Conservation (phyloP, 2,329 filamentous ascomycete genomes). For the Mycosphaerelloides madeirae region DNA sequence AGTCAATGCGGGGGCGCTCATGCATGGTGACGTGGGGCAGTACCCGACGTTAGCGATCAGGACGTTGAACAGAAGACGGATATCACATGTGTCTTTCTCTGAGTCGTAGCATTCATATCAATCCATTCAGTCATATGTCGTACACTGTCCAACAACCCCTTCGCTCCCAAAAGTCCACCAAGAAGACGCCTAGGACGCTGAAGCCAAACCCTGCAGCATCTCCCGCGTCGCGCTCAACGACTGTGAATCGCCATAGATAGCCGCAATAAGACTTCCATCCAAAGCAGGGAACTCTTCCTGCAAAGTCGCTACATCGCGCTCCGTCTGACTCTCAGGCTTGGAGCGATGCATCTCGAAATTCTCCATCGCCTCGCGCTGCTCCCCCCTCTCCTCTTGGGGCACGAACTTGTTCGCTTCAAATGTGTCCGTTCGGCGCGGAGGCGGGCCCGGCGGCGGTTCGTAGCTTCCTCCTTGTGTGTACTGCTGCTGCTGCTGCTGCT, state of each 20-base stretch:
- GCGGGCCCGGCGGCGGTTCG: conserved; percentile 13
- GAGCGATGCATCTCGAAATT: conserved; percentile 42
- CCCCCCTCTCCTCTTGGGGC: conserved; percentile 35
- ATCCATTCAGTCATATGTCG: not conserved
- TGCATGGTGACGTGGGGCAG: no score
- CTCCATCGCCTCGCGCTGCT: conserved; percentile 38
- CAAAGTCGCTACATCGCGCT: conserved; percentile 39
- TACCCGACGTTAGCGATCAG: no score
- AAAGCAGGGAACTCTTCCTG: conserved; percentile 42
- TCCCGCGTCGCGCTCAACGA: conserved; percentile 41
- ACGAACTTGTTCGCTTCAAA: conserved; percentile 36
- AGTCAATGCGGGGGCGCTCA: no score
- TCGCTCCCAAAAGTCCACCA: not conserved
- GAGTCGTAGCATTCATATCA: no score
- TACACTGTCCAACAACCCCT: not conserved
- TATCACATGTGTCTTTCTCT: no score
- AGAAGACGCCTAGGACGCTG: not conserved
- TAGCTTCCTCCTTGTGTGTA: conserved; percentile 3
- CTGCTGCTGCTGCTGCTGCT: conserved; percentile 3
- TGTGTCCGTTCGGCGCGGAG: conserved; percentile 20
- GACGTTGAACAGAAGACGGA: no score
- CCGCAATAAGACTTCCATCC: conserved; percentile 43
- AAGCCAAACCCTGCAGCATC: conserved; percentile 39
- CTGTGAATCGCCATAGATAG: conserved; percentile 42
- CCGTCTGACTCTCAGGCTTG: conserved; percentile 34